Evolutionary conservation across 495 filamentous ascomycete species (phyloP).

Genomic region (Penicillium canariense): DNA sequence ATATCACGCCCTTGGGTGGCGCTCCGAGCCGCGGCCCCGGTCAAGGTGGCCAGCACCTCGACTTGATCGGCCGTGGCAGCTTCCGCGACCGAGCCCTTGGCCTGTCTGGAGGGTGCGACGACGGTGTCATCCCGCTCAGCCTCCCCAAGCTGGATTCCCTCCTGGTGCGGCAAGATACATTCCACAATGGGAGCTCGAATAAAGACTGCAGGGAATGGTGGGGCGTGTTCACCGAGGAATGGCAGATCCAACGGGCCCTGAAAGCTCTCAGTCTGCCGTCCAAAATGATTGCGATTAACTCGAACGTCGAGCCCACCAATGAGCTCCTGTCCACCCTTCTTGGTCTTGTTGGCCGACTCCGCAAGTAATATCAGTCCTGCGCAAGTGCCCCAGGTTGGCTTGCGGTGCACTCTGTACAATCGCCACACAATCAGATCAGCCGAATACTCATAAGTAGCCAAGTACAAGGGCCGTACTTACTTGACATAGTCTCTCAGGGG

Average conservation of each 20-base stretch:
- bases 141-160: constrained; percentile 52
- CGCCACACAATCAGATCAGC: constrained; percentile 20
- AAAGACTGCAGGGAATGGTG: constrained; percentile 79
- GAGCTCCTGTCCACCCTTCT: constrained; percentile 87
- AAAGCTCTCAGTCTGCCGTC: constrained; percentile 91
- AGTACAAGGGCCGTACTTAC: constrained; percentile 45
- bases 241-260: constrained; percentile 71
- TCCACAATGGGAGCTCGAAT: constrained; percentile 95
- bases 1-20: constrained; percentile 39
- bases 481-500: constrained; percentile 92
- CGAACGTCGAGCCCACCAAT: constrained; percentile 90
- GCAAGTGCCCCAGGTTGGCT: constrained; percentile 95
- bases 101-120: constrained; percentile 59
- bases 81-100: constrained; percentile 41
- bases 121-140: constrained; percentile 56
- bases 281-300: constrained; percentile 95
- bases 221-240: constrained; percentile 57
- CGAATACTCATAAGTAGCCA: not conserved
- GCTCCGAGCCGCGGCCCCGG: constrained; percentile 42
- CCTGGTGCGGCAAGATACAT: constrained; percentile 60
- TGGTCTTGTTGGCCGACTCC: constrained; percentile 83
- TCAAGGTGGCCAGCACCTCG: constrained; percentile 50
- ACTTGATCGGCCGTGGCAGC: constrained; percentile 45
- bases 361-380: constrained; percentile 90
- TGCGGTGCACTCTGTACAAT: constrained; percentile 49